A percentile compares a stretch with the other conserved stretches of the same genome.
phyloP scores from a whole-genome alignment of 2,329 filamentous ascomycete genomes.

The Ophiocordyceps camponoti-leonardi region DNA sequence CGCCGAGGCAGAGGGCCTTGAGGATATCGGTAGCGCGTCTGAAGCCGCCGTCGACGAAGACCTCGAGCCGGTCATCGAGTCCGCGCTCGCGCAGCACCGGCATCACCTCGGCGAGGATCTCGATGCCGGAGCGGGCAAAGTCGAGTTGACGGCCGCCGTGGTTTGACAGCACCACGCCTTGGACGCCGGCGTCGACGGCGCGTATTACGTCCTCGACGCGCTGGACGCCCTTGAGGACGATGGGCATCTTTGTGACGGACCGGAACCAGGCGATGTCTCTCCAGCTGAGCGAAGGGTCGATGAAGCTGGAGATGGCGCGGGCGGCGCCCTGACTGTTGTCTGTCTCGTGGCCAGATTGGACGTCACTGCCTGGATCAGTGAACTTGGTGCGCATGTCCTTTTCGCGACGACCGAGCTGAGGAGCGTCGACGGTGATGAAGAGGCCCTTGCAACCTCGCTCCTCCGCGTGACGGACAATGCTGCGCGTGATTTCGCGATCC shows the following conservation, averaged over 20 bases:
- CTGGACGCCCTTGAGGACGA: constrained; percentile 92
- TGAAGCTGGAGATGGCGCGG: constrained; percentile 88
- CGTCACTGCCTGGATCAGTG: constrained; percentile 62
- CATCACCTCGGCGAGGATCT: constrained; percentile 87
- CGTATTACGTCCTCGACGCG: constrained; percentile 85
- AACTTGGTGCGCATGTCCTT: constrained; percentile 98
- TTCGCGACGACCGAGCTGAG: constrained; percentile 83
- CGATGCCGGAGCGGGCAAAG: constrained; percentile 73
- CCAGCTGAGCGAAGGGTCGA: constrained; percentile 89
- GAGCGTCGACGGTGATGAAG: constrained; percentile 97
- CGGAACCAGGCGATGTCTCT: constrained; percentile 88
- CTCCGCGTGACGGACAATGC: constrained; percentile 86
- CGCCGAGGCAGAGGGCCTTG: constrained; percentile 86
- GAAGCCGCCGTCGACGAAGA: constrained; percentile 83
- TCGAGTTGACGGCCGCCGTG: constrained; percentile 92
- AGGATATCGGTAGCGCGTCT: constrained; percentile 85
- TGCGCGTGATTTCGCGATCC: constrained; percentile 75
- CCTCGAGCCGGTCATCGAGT: constrained; percentile 55
- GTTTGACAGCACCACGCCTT: constrained; percentile 88
- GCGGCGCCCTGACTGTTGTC: constrained; percentile 87
- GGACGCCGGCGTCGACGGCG: constrained; percentile 65
- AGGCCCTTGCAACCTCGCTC: constrained; percentile 80
- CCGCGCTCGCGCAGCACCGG: constrained; percentile 61
- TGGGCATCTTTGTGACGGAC: constrained; percentile 81
- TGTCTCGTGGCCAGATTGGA: constrained; percentile 59